Conservation (phyloP, 164 flowering plant genomes). For the Magnolia kwangsiensis region DNA sequence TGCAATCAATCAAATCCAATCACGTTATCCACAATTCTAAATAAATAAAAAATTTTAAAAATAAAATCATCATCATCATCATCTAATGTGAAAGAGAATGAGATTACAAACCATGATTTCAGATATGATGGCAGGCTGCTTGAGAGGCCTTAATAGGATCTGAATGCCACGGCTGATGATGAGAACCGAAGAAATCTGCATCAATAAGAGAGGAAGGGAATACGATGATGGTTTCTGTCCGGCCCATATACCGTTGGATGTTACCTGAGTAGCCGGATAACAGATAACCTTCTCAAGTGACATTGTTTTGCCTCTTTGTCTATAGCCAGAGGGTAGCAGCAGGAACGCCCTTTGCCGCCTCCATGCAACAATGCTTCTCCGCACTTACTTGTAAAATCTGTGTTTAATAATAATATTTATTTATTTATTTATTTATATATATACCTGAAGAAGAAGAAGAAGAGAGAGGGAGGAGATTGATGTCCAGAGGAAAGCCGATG, state of each 20-base stretch:
- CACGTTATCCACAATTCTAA: background rate
- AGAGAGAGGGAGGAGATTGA: no score
- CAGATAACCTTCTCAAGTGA: background rate
- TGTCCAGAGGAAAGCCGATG: no score
- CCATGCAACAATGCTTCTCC: no score
- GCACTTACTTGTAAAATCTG: no score
- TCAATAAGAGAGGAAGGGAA: slow-evolving; percentile 17
- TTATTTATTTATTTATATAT: no score
- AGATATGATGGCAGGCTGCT: slow-evolving; percentile 22
- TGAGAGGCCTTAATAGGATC: slow-evolving; percentile 21
- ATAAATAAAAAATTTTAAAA: background rate
- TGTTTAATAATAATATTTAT: no score
- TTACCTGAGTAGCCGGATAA: background rate
- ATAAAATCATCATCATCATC: background rate
- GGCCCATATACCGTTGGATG: background rate
- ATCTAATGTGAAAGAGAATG: background rate
- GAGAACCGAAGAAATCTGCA: slow-evolving; percentile 4
- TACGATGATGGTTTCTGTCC: slow-evolving; percentile 15
- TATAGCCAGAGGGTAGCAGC: no score
- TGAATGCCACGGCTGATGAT: slow-evolving; percentile 7
- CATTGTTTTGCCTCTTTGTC: background rate
- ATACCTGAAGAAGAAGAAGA: no score
- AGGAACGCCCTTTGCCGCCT: no score
- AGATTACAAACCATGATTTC: slow-evolving; percentile 17
- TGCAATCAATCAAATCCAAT: background rate